Base-by-base conservation (phyloP, 2,329 filamentous ascomycete species). In the Neoascochyta sp. region DNA sequence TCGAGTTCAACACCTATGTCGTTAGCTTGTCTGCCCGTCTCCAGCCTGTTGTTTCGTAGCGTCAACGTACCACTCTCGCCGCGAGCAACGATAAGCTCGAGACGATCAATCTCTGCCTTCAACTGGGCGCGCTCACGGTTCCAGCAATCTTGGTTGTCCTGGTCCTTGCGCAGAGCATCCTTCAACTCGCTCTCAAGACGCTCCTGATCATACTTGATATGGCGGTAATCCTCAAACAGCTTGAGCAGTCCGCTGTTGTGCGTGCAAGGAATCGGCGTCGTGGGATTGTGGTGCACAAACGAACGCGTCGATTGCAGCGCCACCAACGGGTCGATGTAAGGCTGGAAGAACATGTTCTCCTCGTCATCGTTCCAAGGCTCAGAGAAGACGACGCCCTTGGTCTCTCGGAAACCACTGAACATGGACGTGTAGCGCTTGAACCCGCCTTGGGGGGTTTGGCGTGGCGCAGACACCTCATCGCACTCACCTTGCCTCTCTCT, bases 61-160 rank as follows among this genome's bases (percentile, higher is more conserved):
- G 59, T 43, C 12, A 47, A 29, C 29, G 70, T 50, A 7, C 67
- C 67, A 22, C 54, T 47, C 15, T 60, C 56, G 6, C 65, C 60
- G 27, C 58, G 60, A 3, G 63, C 62, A 33, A 70, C 66, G 15
- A 70, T 38, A 3, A 69, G 36, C 41, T 70, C 67, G 9, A 70
- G 52, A 10, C 66, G 60, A 34, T 62, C 66, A 29, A 69, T 61
- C 36, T 70, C 66, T 3, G 55, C 56, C 21, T 60, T 54, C 39
- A 65, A 68, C 10, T 51, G 47, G 22, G 47, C 43, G 34, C 62
- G 57, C 29, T 58, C 51, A 7, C 54, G 36, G 3, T 44, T 24
- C 62, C 59, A 67, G 4, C 39, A 35, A 9, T 52, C 45, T 32
- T 64, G 52, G 6, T 54, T 47, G 10, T 41, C 42, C 17, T 57